Evolutionary conservation across 2,329 filamentous ascomycete genomes (phyloP).

Genomic region (Penicillium sumatraense): DNA sequence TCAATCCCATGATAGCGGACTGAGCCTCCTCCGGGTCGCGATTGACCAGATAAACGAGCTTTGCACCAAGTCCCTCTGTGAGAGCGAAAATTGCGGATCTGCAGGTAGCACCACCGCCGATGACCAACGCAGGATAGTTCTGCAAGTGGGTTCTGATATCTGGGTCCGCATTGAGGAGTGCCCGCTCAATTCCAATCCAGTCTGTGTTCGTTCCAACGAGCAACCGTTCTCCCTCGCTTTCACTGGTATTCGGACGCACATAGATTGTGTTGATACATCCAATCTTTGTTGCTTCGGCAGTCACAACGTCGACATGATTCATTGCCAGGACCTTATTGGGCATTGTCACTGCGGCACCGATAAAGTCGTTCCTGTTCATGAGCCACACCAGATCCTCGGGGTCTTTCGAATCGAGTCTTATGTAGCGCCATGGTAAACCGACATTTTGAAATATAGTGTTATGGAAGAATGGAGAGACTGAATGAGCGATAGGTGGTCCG

Average conservation of each 20-base stretch:
- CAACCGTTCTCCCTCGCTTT: not conserved
- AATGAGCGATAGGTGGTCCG: slow-evolving; percentile 9
- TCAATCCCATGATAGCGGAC: slow-evolving; percentile 2
- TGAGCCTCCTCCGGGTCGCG: slow-evolving; percentile 7
- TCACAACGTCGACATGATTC: slow-evolving; percentile 2
- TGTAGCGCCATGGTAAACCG: slow-evolving; percentile 7
- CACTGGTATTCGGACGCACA: not conserved
- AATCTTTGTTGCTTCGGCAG: slow-evolving; percentile 1
- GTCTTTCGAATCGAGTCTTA: slow-evolving; percentile 5
- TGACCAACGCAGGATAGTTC: slow-evolving; percentile 2
- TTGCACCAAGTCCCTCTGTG: slow-evolving; percentile 1
- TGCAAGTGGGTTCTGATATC: not conserved
- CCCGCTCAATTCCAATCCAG: slow-evolving; percentile 9
- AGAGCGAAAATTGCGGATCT: slow-evolving; percentile 9
- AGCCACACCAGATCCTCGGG: slow-evolving; percentile 1
- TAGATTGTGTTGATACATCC: slow-evolving; percentile 12
- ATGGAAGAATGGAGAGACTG: slow-evolving; percentile 2
- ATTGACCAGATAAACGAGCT: slow-evolving; percentile 7
- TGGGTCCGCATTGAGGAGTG: slow-evolving; percentile 6
- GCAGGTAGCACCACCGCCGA: slow-evolving; percentile 9
- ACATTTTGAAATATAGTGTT: slow-evolving; percentile 7
- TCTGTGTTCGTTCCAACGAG: slow-evolving; percentile 9
- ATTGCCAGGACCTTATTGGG: slow-evolving; percentile 5
- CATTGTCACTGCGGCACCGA: slow-evolving; percentile 8
- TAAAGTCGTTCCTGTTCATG: slow-evolving; percentile 6